Percentiles rank a stretch among this genome's conserved stretches.
Evolutionary conservation across 2,329 filamentous ascomycete species (phyloP).

Genomic region (Metarhizium album): DNA sequence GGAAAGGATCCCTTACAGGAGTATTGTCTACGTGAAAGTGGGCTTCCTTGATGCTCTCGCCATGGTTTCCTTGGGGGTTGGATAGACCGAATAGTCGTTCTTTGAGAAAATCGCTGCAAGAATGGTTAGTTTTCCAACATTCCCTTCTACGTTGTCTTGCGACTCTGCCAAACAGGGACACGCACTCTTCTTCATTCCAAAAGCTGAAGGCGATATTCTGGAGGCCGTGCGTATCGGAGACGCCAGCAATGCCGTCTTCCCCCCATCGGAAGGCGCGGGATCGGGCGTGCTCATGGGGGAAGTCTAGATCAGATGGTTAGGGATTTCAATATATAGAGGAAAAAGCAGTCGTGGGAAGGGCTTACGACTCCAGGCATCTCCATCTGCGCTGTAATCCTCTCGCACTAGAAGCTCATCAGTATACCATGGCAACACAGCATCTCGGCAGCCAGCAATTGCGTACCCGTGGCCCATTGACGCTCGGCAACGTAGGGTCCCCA

Average conservation of each 20-base stretch:
- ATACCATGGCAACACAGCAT: neutral
- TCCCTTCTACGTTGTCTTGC: too few relatives aligned
- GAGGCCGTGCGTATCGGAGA: conserved; percentile 78
- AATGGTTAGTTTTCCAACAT: conserved; percentile 3
- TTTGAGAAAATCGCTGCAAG: conserved; percentile 72
- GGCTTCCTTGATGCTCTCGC: conserved; percentile 91
- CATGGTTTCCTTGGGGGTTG: conserved; percentile 94
- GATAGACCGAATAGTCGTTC: conserved; percentile 91
- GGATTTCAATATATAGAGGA: neutral
- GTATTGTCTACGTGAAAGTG: conserved; percentile 97
- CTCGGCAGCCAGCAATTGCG: conserved; percentile 17
- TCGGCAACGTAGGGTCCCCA: conserved; percentile 93
- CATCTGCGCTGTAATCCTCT: conserved; percentile 83
- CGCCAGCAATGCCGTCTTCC: conserved; percentile 92
- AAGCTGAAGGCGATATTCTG: conserved; percentile 94
- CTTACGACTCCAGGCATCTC: conserved; percentile 93
- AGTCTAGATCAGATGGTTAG: conserved; percentile 47
- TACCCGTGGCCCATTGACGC: conserved; percentile 90
- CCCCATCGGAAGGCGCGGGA: conserved; percentile 90
- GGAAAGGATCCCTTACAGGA: conserved; percentile 37
- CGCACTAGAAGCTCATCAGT: conserved; percentile 43
- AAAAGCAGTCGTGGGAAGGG: conserved; percentile 14
- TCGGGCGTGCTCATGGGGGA: conserved; percentile 84
- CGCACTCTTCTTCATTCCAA: conserved; percentile 92
- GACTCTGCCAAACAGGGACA: neutral